Conservation (phyloP, 2,329 filamentous ascomycete species). For the Graphium sp. region DNA sequence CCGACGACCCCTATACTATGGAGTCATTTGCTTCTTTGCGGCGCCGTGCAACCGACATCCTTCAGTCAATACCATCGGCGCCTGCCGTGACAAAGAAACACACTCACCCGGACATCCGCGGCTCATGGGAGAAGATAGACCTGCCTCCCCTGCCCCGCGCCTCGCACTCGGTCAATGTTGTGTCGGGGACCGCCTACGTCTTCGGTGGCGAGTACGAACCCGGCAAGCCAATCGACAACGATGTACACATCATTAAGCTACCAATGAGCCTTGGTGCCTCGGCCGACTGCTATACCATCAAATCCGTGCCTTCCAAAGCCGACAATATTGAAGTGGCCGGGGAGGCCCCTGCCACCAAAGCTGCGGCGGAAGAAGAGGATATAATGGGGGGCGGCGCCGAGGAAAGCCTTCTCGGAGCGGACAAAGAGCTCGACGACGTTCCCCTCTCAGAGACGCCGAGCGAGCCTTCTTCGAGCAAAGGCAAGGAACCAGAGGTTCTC, state of each 20-base stretch:
- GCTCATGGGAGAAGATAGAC: conserved; percentile 42
- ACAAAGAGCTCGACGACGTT: conserved; percentile 23
- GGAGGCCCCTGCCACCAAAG: conserved; percentile 6
- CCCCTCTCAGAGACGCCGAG: conserved; percentile 14
- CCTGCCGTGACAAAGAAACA: conserved; percentile 4
- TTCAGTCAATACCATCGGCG: conserved; percentile 25
- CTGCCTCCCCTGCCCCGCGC: conserved; percentile 47
- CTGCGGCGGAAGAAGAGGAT: conserved; percentile 9
- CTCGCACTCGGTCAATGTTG: conserved; percentile 52
- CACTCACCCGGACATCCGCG: conserved; percentile 23
- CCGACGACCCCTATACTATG: too few relatives aligned
- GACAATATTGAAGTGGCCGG: conserved; percentile 5
- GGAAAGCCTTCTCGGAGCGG: too few relatives aligned
- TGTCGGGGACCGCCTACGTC: conserved; percentile 40
- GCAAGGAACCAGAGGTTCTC: conserved; percentile 16
- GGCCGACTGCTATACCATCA: conserved; percentile 42
- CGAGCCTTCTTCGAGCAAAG: conserved; percentile 15
- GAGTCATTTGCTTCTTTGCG: conserved; percentile 34
- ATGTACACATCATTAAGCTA: conserved; percentile 49
- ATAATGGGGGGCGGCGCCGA: too few relatives aligned
- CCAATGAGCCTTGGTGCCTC: conserved; percentile 33
- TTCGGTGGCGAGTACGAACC: conserved; percentile 62
- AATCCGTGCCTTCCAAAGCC: conserved; percentile 14
- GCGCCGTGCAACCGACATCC: conserved; percentile 35
- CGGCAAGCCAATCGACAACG: conserved; percentile 53